Conservation (phyloP, 2,329 filamentous ascomycete species). For the Ceratocystis cubensis region DNA sequence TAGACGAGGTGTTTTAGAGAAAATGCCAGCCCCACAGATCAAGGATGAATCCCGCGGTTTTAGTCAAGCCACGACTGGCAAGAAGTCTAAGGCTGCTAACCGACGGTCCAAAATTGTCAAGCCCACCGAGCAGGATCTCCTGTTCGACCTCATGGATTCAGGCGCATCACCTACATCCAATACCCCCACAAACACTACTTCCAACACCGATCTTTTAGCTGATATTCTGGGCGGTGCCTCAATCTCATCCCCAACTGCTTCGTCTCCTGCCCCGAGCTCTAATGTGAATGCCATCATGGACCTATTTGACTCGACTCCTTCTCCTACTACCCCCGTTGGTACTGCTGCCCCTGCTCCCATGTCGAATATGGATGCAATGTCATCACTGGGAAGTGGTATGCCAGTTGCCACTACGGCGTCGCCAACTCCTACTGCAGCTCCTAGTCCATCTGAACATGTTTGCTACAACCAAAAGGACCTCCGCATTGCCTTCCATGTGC, state of each 20-base stretch:
- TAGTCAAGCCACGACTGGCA: conserved; percentile 54
- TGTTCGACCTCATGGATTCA: conserved; percentile 76
- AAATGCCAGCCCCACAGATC: conserved; percentile 96
- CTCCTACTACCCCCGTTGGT: conserved; percentile 25
- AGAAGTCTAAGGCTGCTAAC: conserved; percentile 56
- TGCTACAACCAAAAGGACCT: conserved; percentile 84
- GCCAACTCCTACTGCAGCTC: conserved; percentile 28
- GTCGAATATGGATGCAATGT: conserved; percentile 40
- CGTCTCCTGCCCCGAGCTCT: conserved; percentile 41
- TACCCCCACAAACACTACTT: conserved; percentile 34
- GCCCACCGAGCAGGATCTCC: conserved; percentile 78
- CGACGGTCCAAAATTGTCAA: conserved; percentile 67
- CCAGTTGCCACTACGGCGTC: conserved; percentile 16
- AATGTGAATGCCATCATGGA: conserved; percentile 74
- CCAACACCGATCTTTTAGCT: conserved; percentile 75
- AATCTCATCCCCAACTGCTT: conserved; percentile 29
- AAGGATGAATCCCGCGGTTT: conserved; percentile 87
- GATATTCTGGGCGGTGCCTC: conserved; percentile 78
- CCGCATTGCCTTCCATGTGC: conserved; percentile 66
- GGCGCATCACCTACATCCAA: conserved; percentile 36
- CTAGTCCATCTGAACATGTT: conserved; percentile 44
- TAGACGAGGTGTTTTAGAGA: conserved; percentile 79
- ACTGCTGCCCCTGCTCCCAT: conserved; percentile 30
- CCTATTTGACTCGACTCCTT: conserved; percentile 50
- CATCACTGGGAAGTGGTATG: conserved; percentile 31